These are phyloP conservation scores for Podospora pseudocomata DNA, from an alignment of 495 filamentous ascomycete genomes.

Conservation along the genomic window DNA sequence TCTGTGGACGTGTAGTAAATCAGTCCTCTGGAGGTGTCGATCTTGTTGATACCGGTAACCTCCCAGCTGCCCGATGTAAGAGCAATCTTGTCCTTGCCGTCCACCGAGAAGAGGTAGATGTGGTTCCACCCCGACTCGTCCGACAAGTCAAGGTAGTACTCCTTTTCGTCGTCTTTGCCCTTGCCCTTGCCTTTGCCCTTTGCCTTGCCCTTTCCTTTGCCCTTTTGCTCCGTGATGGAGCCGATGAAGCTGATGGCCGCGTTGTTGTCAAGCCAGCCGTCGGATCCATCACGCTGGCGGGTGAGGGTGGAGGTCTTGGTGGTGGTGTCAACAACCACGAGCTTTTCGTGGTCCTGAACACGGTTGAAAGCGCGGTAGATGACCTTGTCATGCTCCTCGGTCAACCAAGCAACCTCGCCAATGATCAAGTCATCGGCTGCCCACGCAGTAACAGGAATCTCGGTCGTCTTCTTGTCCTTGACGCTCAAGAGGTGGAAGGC, in stretches of 20 bases:
- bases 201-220: slow-evolving; percentile 1
- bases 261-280: slow-evolving; percentile 57
- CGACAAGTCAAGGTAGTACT: slow-evolving; percentile 53
- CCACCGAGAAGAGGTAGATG: slow-evolving; percentile 52
- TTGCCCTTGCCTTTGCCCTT: slow-evolving; percentile 17
- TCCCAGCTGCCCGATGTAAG: slow-evolving; percentile 57
- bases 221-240: slow-evolving; percentile 16
- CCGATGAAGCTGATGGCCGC: slow-evolving; percentile 48
- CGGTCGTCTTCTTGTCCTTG: slow-evolving; percentile 28
- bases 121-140: slow-evolving; percentile 55
- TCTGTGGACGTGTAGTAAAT: slow-evolving; percentile 56
- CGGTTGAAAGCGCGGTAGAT: slow-evolving; percentile 56
- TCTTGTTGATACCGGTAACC: slow-evolving; percentile 46
- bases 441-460: slow-evolving; percentile 44
- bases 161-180: slow-evolving; percentile 17
- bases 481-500: slow-evolving; percentile 47
- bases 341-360: slow-evolving; percentile 54
- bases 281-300: slow-evolving; percentile 50
- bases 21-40: slow-evolving; percentile 46
- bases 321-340: slow-evolving; percentile 46
- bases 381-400: slow-evolving; percentile 47
- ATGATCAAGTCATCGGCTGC: slow-evolving; percentile 50
- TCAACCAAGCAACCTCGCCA: slow-evolving; percentile 57
- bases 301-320: slow-evolving; percentile 37
- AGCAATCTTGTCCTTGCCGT: slow-evolving; percentile 41